Conservation (phyloP, 2,329 filamentous ascomycete species). For the Byssoonygena ceratinophila region DNA sequence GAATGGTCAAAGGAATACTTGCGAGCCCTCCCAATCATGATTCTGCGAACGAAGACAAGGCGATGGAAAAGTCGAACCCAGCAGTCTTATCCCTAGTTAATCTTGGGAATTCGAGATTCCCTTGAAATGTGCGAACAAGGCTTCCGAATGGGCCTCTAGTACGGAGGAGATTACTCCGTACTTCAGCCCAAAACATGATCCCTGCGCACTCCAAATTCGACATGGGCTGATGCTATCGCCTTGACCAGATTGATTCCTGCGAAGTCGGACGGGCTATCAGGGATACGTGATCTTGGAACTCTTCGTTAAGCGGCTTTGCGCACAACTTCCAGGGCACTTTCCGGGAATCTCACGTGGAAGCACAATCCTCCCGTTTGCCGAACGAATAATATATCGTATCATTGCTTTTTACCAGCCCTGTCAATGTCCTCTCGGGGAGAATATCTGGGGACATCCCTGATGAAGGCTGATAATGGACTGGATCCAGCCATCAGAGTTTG, state of each 20-base stretch:
- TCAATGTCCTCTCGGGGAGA: neutral
- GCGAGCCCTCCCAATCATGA: too few relatives aligned
- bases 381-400: too few relatives aligned
- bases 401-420: conserved; percentile 1
- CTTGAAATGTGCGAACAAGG: too few relatives aligned
- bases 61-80: neutral
- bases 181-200: neutral
- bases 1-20: too few relatives aligned
- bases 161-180: neutral
- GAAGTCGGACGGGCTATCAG: neutral
- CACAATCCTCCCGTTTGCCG: too few relatives aligned
- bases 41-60: neutral
- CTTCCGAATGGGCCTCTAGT: neutral
- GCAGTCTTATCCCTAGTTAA: too few relatives aligned
- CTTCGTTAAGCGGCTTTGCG: neutral
- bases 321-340: too few relatives aligned
- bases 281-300: too few relatives aligned
- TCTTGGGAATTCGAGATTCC: too few relatives aligned
- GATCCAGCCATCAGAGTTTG: neutral
- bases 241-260: neutral
- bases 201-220: neutral
- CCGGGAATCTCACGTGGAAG: too few relatives aligned
- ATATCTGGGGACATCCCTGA: neutral
- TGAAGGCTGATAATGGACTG: neutral
- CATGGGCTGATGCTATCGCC: neutral